Conservation (phyloP, 345 rosid species). For the Trapa incisa region DNA sequence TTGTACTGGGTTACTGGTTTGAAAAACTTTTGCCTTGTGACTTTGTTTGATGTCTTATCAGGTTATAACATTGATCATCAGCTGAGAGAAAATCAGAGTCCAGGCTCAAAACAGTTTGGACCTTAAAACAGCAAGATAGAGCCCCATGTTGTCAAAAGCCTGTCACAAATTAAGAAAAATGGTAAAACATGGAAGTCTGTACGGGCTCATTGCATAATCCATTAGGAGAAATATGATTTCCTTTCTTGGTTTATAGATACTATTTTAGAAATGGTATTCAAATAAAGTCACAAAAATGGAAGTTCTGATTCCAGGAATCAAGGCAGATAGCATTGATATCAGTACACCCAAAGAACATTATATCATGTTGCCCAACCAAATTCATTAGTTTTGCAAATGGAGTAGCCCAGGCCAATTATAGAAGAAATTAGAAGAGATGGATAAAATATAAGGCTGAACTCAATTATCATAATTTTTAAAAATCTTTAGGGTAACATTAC, state of each 20-base stretch:
- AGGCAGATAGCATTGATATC: background rate
- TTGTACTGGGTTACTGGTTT: constrained; percentile 9
- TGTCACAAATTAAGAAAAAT: background rate
- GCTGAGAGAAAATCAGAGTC: background rate
- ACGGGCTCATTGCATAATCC: background rate
- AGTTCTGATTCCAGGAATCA: background rate
- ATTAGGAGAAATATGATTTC: background rate
- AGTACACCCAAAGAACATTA: background rate
- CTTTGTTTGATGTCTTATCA: constrained; percentile 3
- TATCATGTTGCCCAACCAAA: background rate
- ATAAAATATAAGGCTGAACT: background rate
- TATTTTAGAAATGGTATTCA: background rate
- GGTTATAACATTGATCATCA: background rate
- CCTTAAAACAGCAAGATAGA: background rate
- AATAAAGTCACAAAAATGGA: background rate
- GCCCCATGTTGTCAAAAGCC: background rate
- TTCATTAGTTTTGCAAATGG: background rate
- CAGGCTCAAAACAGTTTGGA: background rate
- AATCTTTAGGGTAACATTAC: background rate
- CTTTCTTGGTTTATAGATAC: background rate
- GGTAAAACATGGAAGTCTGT: background rate
- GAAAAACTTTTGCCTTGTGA: constrained; percentile 8
- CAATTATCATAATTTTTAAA: background rate
- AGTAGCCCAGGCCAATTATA: too few species aligned
- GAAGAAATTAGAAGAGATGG: background rate